Base-by-base conservation (phyloP, 2,329 filamentous ascomycete genomes). In the Xylaria sp. region DNA sequence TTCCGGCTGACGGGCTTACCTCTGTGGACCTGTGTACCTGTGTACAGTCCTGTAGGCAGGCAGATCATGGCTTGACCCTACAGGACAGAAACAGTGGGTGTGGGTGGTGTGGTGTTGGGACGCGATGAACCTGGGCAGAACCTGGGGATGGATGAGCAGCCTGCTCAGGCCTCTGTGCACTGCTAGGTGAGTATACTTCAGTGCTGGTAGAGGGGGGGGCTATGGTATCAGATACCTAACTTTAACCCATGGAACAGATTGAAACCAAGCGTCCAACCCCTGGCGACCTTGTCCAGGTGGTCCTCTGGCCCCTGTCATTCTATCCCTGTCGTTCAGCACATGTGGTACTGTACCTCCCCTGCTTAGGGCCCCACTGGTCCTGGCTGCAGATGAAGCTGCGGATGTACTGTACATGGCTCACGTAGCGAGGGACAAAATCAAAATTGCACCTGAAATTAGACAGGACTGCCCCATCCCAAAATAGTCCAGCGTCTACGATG, bases 191-290 rank as follows among this genome's bases (percentile, higher is more conserved):
- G 46, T 52, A 52, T 52, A 31, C 25, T 28, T 10, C 28, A 28
- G 7, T 9, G 12, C 15, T 12, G 9, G 39, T 41, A 15, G 12
- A 43, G 41, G 41, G 31, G 54, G 43, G 64, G 6, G 65, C 55
- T 51, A 41, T 51, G 20, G 46, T 59, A 59, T 64, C 64, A 18
- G n/a, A 41, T 13, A 39, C 46, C 20, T 49, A 23, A 49, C 20
- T 25, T 20, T n/a, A 61, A 18, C 36, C 46, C 56, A 62, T 61
- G 68, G 73, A 76, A 76, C 74, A 76, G 75, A 78, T 76, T 78
- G 77, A 78, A 79, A 79, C 77, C 75, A 76, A 76, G 75, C 75
- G 73, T 73, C 75, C 25, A 54, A 72, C 76, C 77, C 75, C 75
- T 76, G 72, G 63, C 54, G 12, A 20, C 59, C 48, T 62, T 62